These are phyloP conservation scores for Tulasnella sp. DNA, from an alignment of 768 basidiomycete species.

Conservation along the genomic window DNA sequence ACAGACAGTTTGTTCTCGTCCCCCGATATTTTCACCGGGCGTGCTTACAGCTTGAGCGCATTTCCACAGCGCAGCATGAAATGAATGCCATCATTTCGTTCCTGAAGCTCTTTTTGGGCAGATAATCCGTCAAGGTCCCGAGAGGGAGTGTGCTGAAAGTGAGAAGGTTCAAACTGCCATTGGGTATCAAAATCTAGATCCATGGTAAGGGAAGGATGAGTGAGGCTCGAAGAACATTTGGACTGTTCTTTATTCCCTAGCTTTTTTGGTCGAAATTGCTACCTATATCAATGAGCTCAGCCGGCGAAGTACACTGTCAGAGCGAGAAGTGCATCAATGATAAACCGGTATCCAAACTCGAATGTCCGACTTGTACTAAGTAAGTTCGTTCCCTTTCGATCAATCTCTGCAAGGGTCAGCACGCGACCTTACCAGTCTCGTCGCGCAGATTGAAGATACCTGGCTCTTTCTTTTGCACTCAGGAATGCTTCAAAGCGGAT, in stretches of 20 bases:
- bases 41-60: slow-evolving; percentile 63
- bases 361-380: slow-evolving; percentile 94
- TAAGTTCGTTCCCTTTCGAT: slow-evolving; percentile 32
- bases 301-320: slow-evolving; percentile 11
- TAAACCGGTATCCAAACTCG: slow-evolving; percentile 73
- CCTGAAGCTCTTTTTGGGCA: slow-evolving; percentile 61
- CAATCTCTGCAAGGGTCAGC: slow-evolving; percentile 7
- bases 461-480: slow-evolving; percentile 85
- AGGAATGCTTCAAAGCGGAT: slow-evolving; percentile 91
- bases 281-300: slow-evolving; percentile 4
- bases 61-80: slow-evolving; percentile 76
- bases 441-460: slow-evolving; percentile 56
- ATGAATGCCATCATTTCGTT: slow-evolving; percentile 71
- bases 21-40: too few species aligned
- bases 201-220: not conserved
- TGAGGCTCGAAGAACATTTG: not conserved
- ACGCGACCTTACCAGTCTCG: not conserved
- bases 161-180: slow-evolving; percentile 60
- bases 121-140: slow-evolving; percentile 32
- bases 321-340: slow-evolving; percentile 35
- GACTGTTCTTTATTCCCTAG: not conserved
- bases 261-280: not conserved
- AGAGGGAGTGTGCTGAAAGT: slow-evolving; percentile 51
- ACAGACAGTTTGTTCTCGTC: too few species aligned
- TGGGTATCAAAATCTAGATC: slow-evolving; percentile 29